Evolutionary conservation across 768 basidiomycete species (phyloP).

Genomic region (Exidia glandulosa): DNA sequence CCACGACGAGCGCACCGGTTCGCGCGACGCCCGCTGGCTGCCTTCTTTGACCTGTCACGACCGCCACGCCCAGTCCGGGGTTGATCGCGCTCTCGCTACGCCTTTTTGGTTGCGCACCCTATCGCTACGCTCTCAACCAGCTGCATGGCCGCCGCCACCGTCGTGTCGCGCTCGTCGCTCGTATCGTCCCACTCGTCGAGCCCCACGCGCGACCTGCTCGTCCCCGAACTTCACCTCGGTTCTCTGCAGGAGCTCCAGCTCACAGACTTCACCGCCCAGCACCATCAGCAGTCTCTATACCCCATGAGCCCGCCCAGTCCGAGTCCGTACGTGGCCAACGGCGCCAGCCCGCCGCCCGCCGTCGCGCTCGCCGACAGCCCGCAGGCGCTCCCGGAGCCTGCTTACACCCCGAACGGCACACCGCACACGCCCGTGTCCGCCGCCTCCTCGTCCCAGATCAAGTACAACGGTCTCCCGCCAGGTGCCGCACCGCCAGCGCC

Average conservation of each 20-base stretch:
- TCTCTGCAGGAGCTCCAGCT: background rate
- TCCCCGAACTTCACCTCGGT: background rate
- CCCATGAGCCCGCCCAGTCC: background rate
- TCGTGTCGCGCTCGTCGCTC: background rate
- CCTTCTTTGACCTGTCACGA: too few species aligned
- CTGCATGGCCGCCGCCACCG: background rate
- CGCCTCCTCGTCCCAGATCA: background rate
- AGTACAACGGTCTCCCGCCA: background rate
- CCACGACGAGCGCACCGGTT: too few species aligned
- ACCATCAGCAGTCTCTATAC: background rate
- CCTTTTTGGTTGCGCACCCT: too few species aligned
- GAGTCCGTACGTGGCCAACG: background rate
- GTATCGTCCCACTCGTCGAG: background rate
- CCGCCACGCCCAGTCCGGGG: too few species aligned
- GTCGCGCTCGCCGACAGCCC: background rate
- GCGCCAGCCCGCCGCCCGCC: background rate
- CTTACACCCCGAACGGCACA: background rate
- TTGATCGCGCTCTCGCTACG: too few species aligned
- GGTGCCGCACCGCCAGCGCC: background rate
- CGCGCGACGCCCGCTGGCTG: too few species aligned
- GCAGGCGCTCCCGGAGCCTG: background rate
- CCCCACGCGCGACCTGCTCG: background rate
- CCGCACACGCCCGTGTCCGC: background rate
- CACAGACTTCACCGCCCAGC: background rate
- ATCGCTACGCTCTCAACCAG: background rate